A percentile compares a stretch with the other conserved stretches of the same genome.
Evolutionary conservation across 2,329 filamentous ascomycete species (phyloP).

Genomic region (Colletotrichum tofieldiae): DNA sequence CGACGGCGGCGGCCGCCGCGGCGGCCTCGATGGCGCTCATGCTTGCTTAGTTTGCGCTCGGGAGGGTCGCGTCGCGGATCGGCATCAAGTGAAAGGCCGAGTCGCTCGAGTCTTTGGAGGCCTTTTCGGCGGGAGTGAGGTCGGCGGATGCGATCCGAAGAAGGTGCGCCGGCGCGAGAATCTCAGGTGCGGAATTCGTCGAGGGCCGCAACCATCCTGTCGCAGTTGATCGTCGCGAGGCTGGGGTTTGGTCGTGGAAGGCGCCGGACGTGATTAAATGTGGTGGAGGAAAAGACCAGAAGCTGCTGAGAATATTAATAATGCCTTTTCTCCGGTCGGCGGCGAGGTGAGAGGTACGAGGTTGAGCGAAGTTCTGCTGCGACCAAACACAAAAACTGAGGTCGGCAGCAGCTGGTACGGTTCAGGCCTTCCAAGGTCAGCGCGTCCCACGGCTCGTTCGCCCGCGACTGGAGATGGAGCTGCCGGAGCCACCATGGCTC

Average conservation of each 20-base stretch:
- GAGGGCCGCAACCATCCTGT: conserved; percentile 39
- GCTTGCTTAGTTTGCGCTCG: conserved; percentile 36
- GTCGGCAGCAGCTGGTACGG: conserved; percentile 35
- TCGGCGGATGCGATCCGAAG: conserved; percentile 25
- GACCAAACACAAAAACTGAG: conserved; percentile 37
- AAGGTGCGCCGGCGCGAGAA: conserved; percentile 39
- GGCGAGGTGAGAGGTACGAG: background rate
- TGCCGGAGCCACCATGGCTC: conserved; percentile 31
- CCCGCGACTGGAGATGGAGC: conserved; percentile 41
- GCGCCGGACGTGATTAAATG: conserved; percentile 5
- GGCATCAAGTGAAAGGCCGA: conserved; percentile 20
- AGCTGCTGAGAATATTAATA: conserved; percentile 13
- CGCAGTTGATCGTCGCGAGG: conserved; percentile 32
- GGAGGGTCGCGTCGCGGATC: conserved; percentile 16
- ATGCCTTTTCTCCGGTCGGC: background rate
- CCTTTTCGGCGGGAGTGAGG: conserved; percentile 1
- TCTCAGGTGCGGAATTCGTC: conserved; percentile 37
- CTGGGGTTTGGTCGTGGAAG: conserved; percentile 18
- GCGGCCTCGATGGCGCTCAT: conserved; percentile 40
- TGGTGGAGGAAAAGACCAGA: background rate
- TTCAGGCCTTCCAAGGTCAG: conserved; percentile 36
- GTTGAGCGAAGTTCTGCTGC: conserved; percentile 19
- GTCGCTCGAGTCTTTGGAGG: conserved; percentile 12
- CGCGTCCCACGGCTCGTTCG: conserved; percentile 39
- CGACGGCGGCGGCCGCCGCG: conserved; percentile 33